Evolutionary conservation across 176 grass and related monocot species (phyloP).

Genomic region (Guadua angustifolia): DNA sequence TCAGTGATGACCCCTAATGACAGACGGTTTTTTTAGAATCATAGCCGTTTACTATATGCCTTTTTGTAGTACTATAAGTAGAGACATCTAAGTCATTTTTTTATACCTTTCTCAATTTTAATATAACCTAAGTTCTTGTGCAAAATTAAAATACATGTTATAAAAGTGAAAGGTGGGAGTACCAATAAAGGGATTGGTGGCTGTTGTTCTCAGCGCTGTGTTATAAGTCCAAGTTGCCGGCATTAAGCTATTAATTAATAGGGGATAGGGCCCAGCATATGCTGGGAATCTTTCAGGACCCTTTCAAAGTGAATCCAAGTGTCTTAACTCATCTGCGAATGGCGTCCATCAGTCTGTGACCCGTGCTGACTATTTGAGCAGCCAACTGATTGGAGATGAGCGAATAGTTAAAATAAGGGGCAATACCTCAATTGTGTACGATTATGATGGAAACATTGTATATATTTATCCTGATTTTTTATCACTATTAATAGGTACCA

Average conservation of each 20-base stretch:
- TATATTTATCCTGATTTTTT: too few species aligned
- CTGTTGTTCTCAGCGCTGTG: slow-evolving; percentile 29
- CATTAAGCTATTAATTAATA: slow-evolving; percentile 33
- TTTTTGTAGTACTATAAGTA: too few species aligned
- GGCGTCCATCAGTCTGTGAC: background rate
- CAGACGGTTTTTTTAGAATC: too few species aligned
- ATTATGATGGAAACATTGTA: too few species aligned
- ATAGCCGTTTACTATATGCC: too few species aligned
- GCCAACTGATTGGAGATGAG: background rate
- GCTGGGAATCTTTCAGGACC: slow-evolving; percentile 30
- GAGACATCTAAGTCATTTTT: too few species aligned
- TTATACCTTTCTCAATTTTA: too few species aligned
- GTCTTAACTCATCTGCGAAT: background rate
- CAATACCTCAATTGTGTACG: background rate
- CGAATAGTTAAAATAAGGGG: slow-evolving; percentile 3
- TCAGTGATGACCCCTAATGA: too few species aligned
- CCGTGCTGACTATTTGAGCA: background rate
- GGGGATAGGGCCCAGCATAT: slow-evolving; percentile 27
- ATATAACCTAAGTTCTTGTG: too few species aligned
- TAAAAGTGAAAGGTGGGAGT: too few species aligned
- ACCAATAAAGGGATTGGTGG: slow-evolving; percentile 13
- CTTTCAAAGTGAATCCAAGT: slow-evolving; percentile 9
- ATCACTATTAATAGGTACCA: too few species aligned
- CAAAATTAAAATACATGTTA: too few species aligned
- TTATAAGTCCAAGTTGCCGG: slow-evolving; percentile 32